Percentiles rank a stretch among this genome's conserved stretches.
phyloP scores from a whole-genome alignment of 192 early-diverging fungal genomes.

The Kickxella alabastrina region DNA sequence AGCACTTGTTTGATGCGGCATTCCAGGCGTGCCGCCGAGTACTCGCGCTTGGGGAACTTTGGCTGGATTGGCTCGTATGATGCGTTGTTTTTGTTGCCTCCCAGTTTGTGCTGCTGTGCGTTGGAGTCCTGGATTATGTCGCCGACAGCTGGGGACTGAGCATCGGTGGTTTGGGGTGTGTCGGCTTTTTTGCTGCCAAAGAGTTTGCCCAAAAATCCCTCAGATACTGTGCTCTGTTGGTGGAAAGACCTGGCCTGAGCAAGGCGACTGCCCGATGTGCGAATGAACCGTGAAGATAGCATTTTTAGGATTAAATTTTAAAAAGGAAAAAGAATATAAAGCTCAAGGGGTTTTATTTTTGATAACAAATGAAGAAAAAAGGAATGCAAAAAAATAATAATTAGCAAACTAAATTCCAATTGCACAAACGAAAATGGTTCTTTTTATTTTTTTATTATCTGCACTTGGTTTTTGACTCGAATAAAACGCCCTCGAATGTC shows the following conservation, averaged over 20 bases:
- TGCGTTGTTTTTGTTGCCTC: neutral
- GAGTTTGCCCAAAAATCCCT: slow-evolving; percentile 23
- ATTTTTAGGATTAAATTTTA: slow-evolving; percentile 8
- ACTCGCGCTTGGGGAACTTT: slow-evolving; percentile 32
- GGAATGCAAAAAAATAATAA: neutral
- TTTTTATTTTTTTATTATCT: too few relatives aligned
- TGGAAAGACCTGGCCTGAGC: slow-evolving; percentile 12
- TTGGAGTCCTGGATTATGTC: slow-evolving; percentile 7
- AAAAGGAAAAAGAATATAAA: neutral
- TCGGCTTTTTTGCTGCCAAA: slow-evolving; percentile 33
- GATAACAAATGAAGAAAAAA: neutral
- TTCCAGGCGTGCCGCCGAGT: slow-evolving; percentile 12
- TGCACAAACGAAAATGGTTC: too few relatives aligned
- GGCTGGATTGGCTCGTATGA: neutral
- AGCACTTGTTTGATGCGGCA: slow-evolving; percentile 12
- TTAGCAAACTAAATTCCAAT: too few relatives aligned
- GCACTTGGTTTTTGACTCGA: too few relatives aligned
- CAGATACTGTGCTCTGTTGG: slow-evolving; percentile 18
- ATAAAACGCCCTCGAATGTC: too few relatives aligned
- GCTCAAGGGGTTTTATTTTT: neutral
- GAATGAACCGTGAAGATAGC: slow-evolving; percentile 14
- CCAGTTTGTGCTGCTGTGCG: neutral
- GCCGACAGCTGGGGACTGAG: slow-evolving; percentile 2
- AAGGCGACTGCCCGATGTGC: neutral
- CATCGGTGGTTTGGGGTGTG: too few relatives aligned